phyloP scores from a whole-genome alignment of 768 basidiomycete species.

The Paxillus involutus region DNA sequence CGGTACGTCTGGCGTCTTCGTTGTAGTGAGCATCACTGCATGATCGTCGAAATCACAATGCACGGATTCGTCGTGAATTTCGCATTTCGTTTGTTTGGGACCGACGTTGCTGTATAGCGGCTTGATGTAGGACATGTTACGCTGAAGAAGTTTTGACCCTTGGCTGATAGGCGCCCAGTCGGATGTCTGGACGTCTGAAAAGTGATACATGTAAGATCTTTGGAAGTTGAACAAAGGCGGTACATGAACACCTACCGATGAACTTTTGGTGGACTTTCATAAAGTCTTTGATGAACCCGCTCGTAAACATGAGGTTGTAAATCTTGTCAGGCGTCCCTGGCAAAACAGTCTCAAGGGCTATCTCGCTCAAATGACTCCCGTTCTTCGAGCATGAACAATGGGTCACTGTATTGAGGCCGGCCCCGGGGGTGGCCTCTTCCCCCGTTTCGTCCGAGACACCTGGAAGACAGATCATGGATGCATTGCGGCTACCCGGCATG shows the following conservation, averaged over 20 bases:
- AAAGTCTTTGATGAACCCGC: no score
- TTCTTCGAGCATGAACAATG: constrained; percentile 72
- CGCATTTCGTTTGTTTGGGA: constrained; percentile 94
- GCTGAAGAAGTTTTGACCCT: no score
- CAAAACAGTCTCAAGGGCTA: no score
- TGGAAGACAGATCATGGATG: constrained; percentile 16
- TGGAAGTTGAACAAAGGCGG: no score
- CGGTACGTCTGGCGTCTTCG: constrained; percentile 91
- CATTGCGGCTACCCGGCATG: constrained; percentile 10
- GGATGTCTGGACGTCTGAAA: constrained; percentile 84
- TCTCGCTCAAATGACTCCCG: constrained; percentile 66
- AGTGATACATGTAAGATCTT: background rate
- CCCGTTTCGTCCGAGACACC: constrained; percentile 17
- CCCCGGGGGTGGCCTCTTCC: constrained; percentile 5
- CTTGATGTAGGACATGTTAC: no score
- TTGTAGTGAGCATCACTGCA: constrained; percentile 82
- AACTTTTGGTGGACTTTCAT: constrained; percentile 94
- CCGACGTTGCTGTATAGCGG: constrained; percentile 86
- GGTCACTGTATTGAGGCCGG: no score
- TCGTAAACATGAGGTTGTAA: no score
- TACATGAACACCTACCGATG: constrained; percentile 54
- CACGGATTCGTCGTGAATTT: constrained; percentile 83
- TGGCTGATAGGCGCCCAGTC: no score
- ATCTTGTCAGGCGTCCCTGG: no score
- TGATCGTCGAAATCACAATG: constrained; percentile 84